Conservation (phyloP, 2,329 filamentous ascomycete species). For the Hypocrella siamensis region DNA sequence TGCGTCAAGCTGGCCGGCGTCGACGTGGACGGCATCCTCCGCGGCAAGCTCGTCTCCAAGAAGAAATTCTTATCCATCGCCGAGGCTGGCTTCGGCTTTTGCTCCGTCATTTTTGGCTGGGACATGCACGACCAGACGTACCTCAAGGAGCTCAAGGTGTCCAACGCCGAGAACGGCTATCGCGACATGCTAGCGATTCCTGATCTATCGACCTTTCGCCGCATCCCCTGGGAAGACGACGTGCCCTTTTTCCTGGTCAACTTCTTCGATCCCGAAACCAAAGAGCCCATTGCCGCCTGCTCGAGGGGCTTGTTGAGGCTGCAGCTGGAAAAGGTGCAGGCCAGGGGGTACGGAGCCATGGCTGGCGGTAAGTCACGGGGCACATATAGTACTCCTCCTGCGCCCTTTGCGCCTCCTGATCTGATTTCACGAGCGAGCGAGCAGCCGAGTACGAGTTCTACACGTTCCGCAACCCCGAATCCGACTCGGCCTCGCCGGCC, state of each 20-base stretch:
- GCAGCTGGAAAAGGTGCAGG: slow-evolving; percentile 49
- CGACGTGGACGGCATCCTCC: slow-evolving; percentile 74
- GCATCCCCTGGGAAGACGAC: slow-evolving; percentile 83
- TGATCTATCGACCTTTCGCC: slow-evolving; percentile 60
- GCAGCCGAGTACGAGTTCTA: slow-evolving; percentile 91
- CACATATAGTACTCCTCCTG: neutral
- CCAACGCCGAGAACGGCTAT: slow-evolving; percentile 84
- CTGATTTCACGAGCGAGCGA: neutral
- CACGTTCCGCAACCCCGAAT: slow-evolving; percentile 60
- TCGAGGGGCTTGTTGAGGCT: slow-evolving; percentile 61
- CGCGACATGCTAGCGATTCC: slow-evolving; percentile 70
- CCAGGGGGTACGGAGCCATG: slow-evolving; percentile 65
- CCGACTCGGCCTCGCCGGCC: slow-evolving; percentile 47
- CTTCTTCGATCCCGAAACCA: slow-evolving; percentile 70
- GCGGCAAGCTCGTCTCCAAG: slow-evolving; percentile 84
- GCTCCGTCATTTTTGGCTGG: slow-evolving; percentile 90
- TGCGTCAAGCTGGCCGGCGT: slow-evolving; percentile 79
- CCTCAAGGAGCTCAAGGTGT: slow-evolving; percentile 68
- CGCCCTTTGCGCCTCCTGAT: no score
- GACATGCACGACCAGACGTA: slow-evolving; percentile 95
- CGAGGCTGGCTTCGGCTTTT: slow-evolving; percentile 77
- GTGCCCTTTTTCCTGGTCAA: slow-evolving; percentile 73
- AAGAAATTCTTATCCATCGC: slow-evolving; percentile 80
- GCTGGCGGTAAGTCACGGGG: slow-evolving; percentile 56
- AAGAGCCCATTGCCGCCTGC: slow-evolving; percentile 57